Conservation (phyloP, 1,284 basidiomycete species). For the Ceratobasidium sp. region DNA sequence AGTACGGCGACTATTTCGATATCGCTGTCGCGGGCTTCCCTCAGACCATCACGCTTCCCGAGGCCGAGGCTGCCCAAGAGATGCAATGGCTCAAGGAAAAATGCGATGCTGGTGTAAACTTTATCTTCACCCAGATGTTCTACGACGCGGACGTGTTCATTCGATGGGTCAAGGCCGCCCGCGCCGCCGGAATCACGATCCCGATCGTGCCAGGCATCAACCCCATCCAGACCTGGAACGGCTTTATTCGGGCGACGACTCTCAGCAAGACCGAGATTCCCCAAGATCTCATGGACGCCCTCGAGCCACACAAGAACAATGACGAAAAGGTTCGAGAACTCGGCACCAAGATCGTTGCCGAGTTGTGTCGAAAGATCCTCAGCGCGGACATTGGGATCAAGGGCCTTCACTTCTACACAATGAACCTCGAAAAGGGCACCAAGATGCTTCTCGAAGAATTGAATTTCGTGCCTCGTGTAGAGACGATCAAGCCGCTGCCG, state of each 20-base stretch:
- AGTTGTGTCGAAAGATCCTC: constrained; percentile 85
- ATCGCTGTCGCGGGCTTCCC: constrained; percentile 94
- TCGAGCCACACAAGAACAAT: constrained; percentile 91
- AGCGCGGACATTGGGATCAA: constrained; percentile 80
- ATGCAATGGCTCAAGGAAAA: constrained; percentile 88
- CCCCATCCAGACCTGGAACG: constrained; percentile 98
- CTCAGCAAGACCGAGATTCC: constrained; percentile 89
- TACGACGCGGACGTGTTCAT: constrained; percentile 89
- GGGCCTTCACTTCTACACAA: constrained; percentile 95
- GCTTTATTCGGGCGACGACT: constrained; percentile 90
- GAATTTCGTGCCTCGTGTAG: constrained; percentile 81
- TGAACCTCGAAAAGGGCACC: constrained; percentile 97
- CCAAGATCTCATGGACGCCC: constrained; percentile 74
- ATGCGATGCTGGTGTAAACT: constrained; percentile 83
- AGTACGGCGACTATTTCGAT: constrained; percentile 91
- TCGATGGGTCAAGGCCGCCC: constrained; percentile 82
- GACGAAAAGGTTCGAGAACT: constrained; percentile 90
- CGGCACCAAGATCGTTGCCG: constrained; percentile 86
- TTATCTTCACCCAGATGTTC: constrained; percentile 97
- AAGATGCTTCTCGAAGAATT: constrained; percentile 91
- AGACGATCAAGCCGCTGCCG: constrained; percentile 87
- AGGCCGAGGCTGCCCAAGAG: constrained; percentile 81
- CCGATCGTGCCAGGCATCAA: constrained; percentile 97
- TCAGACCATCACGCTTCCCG: constrained; percentile 69
- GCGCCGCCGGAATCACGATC: constrained; percentile 86